phyloP scores from a whole-genome alignment of 805 yeast species.

The Pichia sporocuriosa region DNA sequence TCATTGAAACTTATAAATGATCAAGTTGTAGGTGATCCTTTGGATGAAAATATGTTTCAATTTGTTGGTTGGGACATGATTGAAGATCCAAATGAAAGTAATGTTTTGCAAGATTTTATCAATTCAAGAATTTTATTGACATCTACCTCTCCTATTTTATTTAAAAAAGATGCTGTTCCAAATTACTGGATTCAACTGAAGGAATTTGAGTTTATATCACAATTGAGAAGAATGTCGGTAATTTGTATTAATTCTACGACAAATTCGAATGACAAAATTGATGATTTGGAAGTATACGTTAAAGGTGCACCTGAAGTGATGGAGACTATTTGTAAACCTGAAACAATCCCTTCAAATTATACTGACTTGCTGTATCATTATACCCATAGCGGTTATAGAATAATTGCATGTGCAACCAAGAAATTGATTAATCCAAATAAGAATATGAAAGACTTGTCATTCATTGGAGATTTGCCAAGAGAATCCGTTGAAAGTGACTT shows the following conservation, averaged over 20 bases:
- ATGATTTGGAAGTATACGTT: conserved; percentile 45
- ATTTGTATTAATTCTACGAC: conserved; percentile 42
- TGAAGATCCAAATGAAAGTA: conserved; percentile 51
- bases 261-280: conserved; percentile 16
- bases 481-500: conserved; percentile 63
- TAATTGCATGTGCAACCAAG: conserved; percentile 84
- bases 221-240: conserved; percentile 86
- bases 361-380: conserved; percentile 70
- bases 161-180: conserved; percentile 28
- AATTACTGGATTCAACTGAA: conserved; percentile 31
- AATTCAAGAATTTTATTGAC: conserved; percentile 33
- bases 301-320: conserved; percentile 98
- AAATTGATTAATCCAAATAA: conserved; percentile 14
- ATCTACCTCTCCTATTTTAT: conserved; percentile 38
- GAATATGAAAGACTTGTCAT: conserved; percentile 36
- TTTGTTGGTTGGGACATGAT: conserved; percentile 73
- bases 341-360: conserved; percentile 66
- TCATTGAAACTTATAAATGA: conserved; percentile 74
- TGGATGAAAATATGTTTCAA: conserved; percentile 89
- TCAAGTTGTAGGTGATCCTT: conserved; percentile 86
- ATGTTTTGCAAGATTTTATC: conserved; percentile 16
- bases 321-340: conserved; percentile 64
- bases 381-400: conserved; percentile 91
- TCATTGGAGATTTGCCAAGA: conserved; percentile 46
- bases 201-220: conserved; percentile 79